Evolutionary conservation across 2,329 filamentous ascomycete species (phyloP), one percentile per base, ranked within the genome.

Genomic region (Pyrenophora teres): DNA sequence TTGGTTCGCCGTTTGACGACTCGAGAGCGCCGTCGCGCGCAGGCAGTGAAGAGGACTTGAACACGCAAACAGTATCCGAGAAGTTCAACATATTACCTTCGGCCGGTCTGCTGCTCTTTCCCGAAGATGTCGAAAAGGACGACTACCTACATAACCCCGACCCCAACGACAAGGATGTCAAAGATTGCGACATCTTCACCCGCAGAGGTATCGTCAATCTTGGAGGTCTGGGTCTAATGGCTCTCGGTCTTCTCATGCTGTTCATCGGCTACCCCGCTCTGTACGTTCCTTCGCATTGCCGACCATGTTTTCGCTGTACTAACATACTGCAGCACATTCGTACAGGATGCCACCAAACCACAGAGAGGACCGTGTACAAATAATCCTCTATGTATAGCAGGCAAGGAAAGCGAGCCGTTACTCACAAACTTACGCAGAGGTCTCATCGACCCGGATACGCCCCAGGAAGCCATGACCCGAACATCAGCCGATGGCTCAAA

Each of bases 11-110:
- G 0, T 87, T 85, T 59, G 81, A 83, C 52, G 84, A 87, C 56
- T 84, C 83, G 4, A 76, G 80, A 58, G 78, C 81, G 10, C 81
- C 81, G 2, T 87, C 84, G 42, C 75, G 82, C 54, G 77, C 81
- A 16, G 83, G 80, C n/a, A 87, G 84, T 63, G 84, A 88, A 39
- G 84, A 87, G 21, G 82, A 86, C 16, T 44, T 88, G 46, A 89
- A 88, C 64, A 89, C 86, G 0, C 86, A 89, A 74, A 89, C 87
- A 1, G 87, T 89, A 3, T 84, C 85, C 13, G 85, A 88, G 65
- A 89, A 89, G 71, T 89, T 87, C 71, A 88, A 88, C 65, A 89
- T 90, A 46, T 78, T 83, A 68, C 86, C 87, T 0, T 86, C 84
- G 2, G 83, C 85, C 12, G 85, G 85, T 5, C 73, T 89, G 45